phyloP scores from a whole-genome alignment of 2,329 filamentous ascomycete genomes.

The Colletotrichum scovillei region DNA sequence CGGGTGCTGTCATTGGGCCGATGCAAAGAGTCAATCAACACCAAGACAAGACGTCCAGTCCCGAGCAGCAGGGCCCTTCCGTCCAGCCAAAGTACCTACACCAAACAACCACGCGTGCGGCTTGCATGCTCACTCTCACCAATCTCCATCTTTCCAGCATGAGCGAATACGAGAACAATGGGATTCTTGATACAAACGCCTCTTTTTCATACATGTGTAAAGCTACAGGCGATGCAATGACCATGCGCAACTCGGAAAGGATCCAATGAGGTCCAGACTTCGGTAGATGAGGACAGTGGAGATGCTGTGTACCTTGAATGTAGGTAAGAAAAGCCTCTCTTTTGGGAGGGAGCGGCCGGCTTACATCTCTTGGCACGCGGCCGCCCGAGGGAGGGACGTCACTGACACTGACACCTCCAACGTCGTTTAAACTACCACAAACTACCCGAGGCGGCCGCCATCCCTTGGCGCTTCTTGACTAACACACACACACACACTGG shows the following conservation, averaged over 20 bases:
- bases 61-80: not conserved
- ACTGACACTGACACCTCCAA: not conserved
- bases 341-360: not conserved
- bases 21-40: not conserved
- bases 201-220: not conserved
- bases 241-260: not conserved
- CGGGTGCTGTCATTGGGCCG: not conserved
- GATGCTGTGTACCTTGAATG: not conserved
- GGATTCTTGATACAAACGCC: not conserved
- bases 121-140: not conserved
- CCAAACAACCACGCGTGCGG: not conserved
- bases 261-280: not conserved
- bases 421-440: not conserved
- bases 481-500: too few relatives aligned
- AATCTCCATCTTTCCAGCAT: not conserved
- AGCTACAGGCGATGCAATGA: too few relatives aligned
- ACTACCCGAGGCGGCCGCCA: not conserved
- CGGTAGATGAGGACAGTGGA: not conserved
- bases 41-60: not conserved
- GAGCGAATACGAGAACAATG: not conserved
- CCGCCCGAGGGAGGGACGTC: not conserved
- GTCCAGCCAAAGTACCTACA: not conserved
- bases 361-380: not conserved
- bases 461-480: not conserved
- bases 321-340: not conserved